These are phyloP conservation scores for Candida maris DNA, from an alignment of 805 yeast genomes.

Conservation along the genomic window DNA sequence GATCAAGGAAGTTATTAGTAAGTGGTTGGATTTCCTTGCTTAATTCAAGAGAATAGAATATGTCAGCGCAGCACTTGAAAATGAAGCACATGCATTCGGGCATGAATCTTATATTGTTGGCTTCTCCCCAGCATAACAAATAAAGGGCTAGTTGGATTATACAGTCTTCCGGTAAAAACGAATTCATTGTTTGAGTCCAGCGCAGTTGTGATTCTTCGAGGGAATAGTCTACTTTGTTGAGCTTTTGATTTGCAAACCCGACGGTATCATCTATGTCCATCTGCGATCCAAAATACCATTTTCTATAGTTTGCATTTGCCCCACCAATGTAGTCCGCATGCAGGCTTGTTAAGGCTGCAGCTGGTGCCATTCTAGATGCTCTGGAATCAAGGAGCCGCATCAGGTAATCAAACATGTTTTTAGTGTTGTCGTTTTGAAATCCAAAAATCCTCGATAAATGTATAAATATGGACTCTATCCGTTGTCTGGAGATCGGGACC, in stretches of 20 bases:
- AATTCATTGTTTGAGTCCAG: slow-evolving; percentile 52
- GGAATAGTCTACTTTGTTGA: slow-evolving; percentile 22
- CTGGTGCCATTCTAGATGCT: slow-evolving; percentile 59
- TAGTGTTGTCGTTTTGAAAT: slow-evolving; percentile 62
- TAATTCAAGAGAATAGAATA: slow-evolving; percentile 48
- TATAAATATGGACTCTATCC: slow-evolving; percentile 54
- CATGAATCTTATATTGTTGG: slow-evolving; percentile 79
- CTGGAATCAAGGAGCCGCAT: slow-evolving; percentile 64
- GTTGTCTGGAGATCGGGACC: slow-evolving; percentile 48
- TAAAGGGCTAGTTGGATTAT: slow-evolving; percentile 65
- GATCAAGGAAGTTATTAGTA: slow-evolving; percentile 51
- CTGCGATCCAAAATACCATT: slow-evolving; percentile 76
- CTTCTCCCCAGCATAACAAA: slow-evolving; percentile 85
- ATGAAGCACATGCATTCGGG: slow-evolving; percentile 87
- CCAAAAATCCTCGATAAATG: slow-evolving; percentile 56
- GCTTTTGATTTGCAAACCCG: slow-evolving; percentile 32
- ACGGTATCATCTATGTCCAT: slow-evolving; percentile 56
- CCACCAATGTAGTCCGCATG: slow-evolving; percentile 81
- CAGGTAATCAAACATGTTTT: slow-evolving; percentile 64
- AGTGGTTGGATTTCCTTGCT: slow-evolving; percentile 30
- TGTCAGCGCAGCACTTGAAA: slow-evolving; percentile 75
- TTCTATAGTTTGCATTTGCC: slow-evolving; percentile 58
- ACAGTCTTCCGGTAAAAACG: slow-evolving; percentile 49
- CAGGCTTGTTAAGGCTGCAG: slow-evolving; percentile 51
- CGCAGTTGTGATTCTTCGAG: slow-evolving; percentile 43